A percentile compares a stretch with the other conserved stretches of the same genome.
These are phyloP conservation scores for Hymenoscyphus repandus DNA, from an alignment of 2,329 filamentous ascomycete genomes.

Conservation along the genomic window DNA sequence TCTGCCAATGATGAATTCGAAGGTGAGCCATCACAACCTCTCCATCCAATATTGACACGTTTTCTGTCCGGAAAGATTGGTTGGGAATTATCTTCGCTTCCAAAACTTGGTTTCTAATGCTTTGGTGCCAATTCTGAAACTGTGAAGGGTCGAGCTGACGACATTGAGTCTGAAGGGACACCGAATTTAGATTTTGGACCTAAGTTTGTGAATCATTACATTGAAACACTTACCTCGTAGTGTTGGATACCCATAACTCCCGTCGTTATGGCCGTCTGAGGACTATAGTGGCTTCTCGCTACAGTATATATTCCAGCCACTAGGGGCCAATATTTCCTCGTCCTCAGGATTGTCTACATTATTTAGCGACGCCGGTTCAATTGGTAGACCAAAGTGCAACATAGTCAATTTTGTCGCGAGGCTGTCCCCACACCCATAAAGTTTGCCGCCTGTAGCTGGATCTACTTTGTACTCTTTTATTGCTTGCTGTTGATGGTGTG, in stretches of 20 bases:
- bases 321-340: conserved; percentile 11
- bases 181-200: conserved; percentile 9
- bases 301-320: conserved; percentile 8
- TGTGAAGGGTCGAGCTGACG: not conserved
- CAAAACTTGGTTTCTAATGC: not conserved
- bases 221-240: conserved; percentile 22
- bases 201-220: conserved; percentile 1
- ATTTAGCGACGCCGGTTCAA: conserved; percentile 23
- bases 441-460: conserved; percentile 4
- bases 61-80: not conserved
- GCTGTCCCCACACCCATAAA: conserved; percentile 21
- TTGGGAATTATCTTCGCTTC: not conserved
- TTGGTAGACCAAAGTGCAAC: conserved; percentile 29
- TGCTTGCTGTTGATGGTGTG: conserved; percentile 18
- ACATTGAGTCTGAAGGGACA: not conserved
- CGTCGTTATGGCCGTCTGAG: conserved; percentile 26
- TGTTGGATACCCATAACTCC: conserved; percentile 23
- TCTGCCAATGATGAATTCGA: not conserved
- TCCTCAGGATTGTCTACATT: conserved; percentile 20
- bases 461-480: conserved; percentile 14
- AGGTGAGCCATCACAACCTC: not conserved
- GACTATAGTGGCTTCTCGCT: conserved; percentile 27
- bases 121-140: not conserved
- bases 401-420: conserved; percentile 29
- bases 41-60: not conserved